Conservation (phyloP, 129 eudicot genomes). For the Scalesia atractyloides region DNA sequence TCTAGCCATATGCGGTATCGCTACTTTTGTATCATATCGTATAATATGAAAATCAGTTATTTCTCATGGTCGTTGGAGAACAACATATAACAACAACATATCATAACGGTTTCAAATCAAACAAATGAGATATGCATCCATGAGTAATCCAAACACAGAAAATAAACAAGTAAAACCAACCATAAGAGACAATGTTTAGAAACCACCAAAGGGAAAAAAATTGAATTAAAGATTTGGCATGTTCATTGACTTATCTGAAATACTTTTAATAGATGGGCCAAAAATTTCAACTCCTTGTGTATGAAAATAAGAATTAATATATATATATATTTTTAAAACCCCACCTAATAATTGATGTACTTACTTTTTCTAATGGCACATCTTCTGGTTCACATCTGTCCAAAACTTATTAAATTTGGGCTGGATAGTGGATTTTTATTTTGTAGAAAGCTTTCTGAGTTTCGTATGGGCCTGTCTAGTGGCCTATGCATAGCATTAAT, state of each 20-base stretch:
- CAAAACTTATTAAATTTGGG: not conserved
- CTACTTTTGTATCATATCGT: not conserved
- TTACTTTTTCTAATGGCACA: not conserved
- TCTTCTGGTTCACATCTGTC: not conserved
- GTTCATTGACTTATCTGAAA: not conserved
- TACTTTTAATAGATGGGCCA: not conserved
- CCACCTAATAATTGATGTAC: not conserved
- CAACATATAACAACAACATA: not conserved
- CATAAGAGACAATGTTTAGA: constrained; percentile 10
- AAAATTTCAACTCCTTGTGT: not conserved
- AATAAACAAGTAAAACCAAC: constrained; percentile 3
- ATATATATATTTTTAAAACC: not conserved
- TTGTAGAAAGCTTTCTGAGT: not conserved
- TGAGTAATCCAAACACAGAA: not conserved
- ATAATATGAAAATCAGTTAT: not conserved
- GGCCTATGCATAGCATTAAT: not conserved
- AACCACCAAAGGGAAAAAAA: not conserved
- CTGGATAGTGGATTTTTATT: not conserved
- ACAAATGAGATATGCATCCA: constrained; percentile 13
- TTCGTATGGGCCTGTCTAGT: not conserved
- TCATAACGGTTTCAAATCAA: not conserved
- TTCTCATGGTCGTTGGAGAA: not conserved
- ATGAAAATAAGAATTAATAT: not conserved
- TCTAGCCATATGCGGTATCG: not conserved
- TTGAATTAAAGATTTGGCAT: not conserved